phyloP scores from a whole-genome alignment of 495 filamentous ascomycete species.

The Penicillium coffeae region DNA sequence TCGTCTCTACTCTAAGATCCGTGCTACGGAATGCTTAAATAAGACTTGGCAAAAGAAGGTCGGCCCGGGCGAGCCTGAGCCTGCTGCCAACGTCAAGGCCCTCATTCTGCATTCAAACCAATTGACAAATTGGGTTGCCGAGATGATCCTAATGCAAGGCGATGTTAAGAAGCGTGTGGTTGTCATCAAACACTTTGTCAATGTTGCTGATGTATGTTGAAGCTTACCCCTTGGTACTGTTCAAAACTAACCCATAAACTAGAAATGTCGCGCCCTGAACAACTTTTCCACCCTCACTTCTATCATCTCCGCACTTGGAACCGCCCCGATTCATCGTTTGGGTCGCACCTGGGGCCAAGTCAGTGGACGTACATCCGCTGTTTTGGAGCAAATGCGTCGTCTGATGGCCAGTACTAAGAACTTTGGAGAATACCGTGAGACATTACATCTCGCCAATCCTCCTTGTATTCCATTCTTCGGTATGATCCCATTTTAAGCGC shows the following conservation, averaged over 20 bases:
- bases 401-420: conserved; percentile 98
- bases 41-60: conserved; percentile 99
- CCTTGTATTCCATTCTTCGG: conserved; percentile 99
- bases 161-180: conserved; percentile 94
- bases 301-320: conserved; percentile 92
- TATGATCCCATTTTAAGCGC: conserved; percentile 39
- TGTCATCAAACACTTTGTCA: conserved; percentile 97
- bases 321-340: conserved; percentile 89
- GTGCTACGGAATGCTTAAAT: conserved; percentile 90
- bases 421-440: conserved; percentile 93
- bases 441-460: conserved; percentile 85
- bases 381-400: conserved; percentile 84
- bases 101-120: conserved; percentile 97
- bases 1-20: conserved; percentile 89
- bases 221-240: not conserved
- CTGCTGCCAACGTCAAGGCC: conserved; percentile 89
- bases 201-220: conserved; percentile 75
- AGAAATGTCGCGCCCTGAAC: conserved; percentile 93
- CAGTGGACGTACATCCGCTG: conserved; percentile 70
- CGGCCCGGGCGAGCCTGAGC: conserved; percentile 74
- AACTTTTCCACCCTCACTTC: conserved; percentile 99
- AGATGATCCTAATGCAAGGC: conserved; percentile 93
- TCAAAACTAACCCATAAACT: conserved; percentile 8
- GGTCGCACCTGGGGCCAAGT: conserved; percentile 94
- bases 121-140: conserved; percentile 99